These are phyloP conservation scores for Beauveria bassiana DNA, from an alignment of 2,329 filamentous ascomycete genomes.

Conservation along the genomic window DNA sequence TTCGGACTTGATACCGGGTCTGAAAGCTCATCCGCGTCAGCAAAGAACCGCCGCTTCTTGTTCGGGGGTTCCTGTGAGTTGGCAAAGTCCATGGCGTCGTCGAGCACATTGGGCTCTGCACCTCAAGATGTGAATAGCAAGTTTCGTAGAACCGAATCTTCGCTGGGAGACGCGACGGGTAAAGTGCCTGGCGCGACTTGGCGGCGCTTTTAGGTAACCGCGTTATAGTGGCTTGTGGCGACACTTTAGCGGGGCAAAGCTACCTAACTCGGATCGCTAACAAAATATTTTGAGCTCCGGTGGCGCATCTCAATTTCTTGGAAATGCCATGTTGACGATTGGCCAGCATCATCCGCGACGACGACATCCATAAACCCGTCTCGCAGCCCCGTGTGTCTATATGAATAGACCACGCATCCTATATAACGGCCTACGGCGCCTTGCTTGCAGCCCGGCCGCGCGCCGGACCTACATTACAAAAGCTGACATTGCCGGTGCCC, in stretches of 20 bases:
- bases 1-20: conserved; percentile 12
- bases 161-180: conserved; percentile 31
- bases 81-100: conserved; percentile 29
- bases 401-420: conserved; percentile 34
- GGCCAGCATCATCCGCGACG: conserved; percentile 7
- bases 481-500: conserved; percentile 43
- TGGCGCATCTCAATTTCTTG: conserved; percentile 14
- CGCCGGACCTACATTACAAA: conserved; percentile 41
- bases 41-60: conserved; percentile 36
- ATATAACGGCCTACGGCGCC: conserved; percentile 31
- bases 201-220: conserved; percentile 35
- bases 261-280: background rate
- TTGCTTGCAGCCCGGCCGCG: conserved; percentile 19
- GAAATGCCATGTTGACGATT: conserved; percentile 16
- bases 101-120: conserved; percentile 13
- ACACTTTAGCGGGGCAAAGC: conserved; percentile 3
- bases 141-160: background rate
- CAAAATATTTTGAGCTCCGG: conserved; percentile 2
- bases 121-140: background rate
- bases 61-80: conserved; percentile 34
- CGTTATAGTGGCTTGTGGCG: conserved; percentile 13
- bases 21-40: conserved; percentile 24
- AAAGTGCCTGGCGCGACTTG: conserved; percentile 23
- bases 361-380: background rate
- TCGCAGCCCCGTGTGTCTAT: conserved; percentile 7